These are phyloP conservation scores for Cordyceps fumosorosea DNA, from an alignment of 2,329 filamentous ascomycete species.

Conservation along the genomic window DNA sequence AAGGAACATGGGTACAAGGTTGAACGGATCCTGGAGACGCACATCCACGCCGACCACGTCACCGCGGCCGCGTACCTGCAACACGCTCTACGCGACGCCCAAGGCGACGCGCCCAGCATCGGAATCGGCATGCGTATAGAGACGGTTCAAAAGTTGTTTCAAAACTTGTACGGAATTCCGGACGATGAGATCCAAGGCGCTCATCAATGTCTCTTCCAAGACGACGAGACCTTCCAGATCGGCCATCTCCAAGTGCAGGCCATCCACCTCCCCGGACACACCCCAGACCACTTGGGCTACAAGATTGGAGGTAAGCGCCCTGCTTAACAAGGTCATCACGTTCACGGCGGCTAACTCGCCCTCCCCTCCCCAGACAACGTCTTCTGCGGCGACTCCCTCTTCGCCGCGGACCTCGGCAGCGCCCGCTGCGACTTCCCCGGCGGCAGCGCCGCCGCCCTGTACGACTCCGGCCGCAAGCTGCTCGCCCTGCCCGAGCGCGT, in stretches of 20 bases:
- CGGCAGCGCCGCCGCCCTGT: constrained; percentile 36
- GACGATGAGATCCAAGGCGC: constrained; percentile 35
- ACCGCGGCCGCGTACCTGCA: constrained; percentile 55
- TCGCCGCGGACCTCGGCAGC: constrained; percentile 41
- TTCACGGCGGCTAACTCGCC: background rate
- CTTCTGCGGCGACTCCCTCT: constrained; percentile 44
- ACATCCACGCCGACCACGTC: constrained; percentile 53
- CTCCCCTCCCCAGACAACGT: constrained; percentile 24
- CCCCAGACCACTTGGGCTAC: constrained; percentile 55
- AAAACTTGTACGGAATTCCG: constrained; percentile 39
- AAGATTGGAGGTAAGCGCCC: constrained; percentile 38
- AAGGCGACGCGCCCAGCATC: constrained; percentile 34
- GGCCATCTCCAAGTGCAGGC: constrained; percentile 39
- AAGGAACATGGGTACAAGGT: constrained; percentile 40
- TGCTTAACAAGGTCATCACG: too few species aligned
- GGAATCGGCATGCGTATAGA: constrained; percentile 50
- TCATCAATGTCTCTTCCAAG: constrained; percentile 48
- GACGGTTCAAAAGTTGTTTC: constrained; percentile 45
- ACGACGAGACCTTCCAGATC: constrained; percentile 46
- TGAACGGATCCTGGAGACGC: constrained; percentile 52
- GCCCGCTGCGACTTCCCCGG: constrained; percentile 46
- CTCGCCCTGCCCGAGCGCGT: constrained; percentile 32
- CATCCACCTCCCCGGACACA: constrained; percentile 54
- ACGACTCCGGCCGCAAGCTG: constrained; percentile 31
- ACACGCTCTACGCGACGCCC: constrained; percentile 28